Percentiles rank a stretch among this genome's conserved stretches.
These are phyloP conservation scores for Diaporthe velutina DNA, from an alignment of 2,329 filamentous ascomycete species.

Conservation along the genomic window DNA sequence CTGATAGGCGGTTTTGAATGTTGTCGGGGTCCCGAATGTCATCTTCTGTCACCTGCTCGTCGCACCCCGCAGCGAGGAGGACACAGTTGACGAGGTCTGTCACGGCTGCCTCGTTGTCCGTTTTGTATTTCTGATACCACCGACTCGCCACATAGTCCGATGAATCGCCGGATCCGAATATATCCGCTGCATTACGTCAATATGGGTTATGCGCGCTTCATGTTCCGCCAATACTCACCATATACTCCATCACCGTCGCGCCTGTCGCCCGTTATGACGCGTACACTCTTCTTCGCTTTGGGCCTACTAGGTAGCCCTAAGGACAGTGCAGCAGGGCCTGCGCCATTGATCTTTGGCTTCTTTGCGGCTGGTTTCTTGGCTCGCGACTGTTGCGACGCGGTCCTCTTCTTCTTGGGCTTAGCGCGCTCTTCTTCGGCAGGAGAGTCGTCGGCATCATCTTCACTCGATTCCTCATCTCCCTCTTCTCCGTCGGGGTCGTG, in stretches of 20 bases:
- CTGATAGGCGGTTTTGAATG: constrained; percentile 80
- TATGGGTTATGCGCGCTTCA: constrained; percentile 34
- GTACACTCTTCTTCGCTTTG: constrained; percentile 71
- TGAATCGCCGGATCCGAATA: constrained; percentile 71
- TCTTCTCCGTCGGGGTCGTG: constrained; percentile 58
- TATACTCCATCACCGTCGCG: constrained; percentile 68
- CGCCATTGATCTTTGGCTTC: constrained; percentile 74
- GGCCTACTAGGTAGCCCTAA: constrained; percentile 62
- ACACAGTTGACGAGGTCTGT: constrained; percentile 77
- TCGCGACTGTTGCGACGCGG: constrained; percentile 57
- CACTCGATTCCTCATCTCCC: constrained; percentile 39
- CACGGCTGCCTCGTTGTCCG: constrained; percentile 66
- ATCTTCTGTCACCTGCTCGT: constrained; percentile 80
- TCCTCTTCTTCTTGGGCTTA: constrained; percentile 46
- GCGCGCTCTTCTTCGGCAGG: constrained; percentile 61
- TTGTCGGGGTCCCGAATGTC: constrained; percentile 94
- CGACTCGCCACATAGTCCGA: constrained; percentile 69
- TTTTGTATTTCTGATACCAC: constrained; percentile 71
- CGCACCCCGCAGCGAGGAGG: constrained; percentile 81
- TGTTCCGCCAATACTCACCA: constrained; percentile 55
- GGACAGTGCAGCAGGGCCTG: constrained; percentile 55
- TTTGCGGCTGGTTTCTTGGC: constrained; percentile 71
- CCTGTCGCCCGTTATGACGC: constrained; percentile 61
- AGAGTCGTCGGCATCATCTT: constrained; percentile 56
- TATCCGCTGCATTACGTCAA: constrained; percentile 63